These are phyloP conservation scores for Candida tetrigidarum DNA, from an alignment of 1,139 yeast species.

Conservation along the genomic window DNA sequence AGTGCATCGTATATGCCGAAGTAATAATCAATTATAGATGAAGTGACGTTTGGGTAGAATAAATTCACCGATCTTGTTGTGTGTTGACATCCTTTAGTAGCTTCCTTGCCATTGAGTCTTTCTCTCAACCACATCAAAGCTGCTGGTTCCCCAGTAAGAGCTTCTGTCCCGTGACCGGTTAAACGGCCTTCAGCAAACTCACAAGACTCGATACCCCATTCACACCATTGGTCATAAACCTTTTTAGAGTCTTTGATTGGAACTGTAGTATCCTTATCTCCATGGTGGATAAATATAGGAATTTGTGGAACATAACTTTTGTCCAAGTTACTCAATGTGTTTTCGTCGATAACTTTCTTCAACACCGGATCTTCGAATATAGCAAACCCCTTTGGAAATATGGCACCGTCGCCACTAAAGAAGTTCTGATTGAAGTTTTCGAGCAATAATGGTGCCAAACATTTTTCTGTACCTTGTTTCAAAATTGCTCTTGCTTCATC, in stretches of 20 bases:
- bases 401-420: too few relatives aligned
- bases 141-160: constrained; percentile 32
- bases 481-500: too few relatives aligned
- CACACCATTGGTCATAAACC: constrained; percentile 37
- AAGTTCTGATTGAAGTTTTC: too few relatives aligned
- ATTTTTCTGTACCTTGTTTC: too few relatives aligned
- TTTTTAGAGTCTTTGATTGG: constrained; percentile 29
- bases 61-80: constrained; percentile 27
- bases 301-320: constrained; percentile 36
- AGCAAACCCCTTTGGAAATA: too few relatives aligned
- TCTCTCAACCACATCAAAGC: constrained; percentile 31
- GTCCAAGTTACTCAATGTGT: too few relatives aligned
- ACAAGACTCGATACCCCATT: constrained; percentile 30
- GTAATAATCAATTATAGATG: too few relatives aligned
- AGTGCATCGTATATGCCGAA: too few relatives aligned
- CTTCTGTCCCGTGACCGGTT: constrained; percentile 32
- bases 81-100: constrained; percentile 34
- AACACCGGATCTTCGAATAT: too few relatives aligned
- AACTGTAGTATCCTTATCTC: constrained; percentile 31
- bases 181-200: constrained; percentile 30
- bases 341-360: too few relatives aligned
- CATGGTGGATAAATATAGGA: constrained; percentile 41
- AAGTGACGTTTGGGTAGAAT: too few relatives aligned
- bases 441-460: too few relatives aligned
- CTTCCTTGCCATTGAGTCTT: constrained; percentile 22